Conservation (phyloP, 805 yeast species). For the Vanderwaltozyma yarrowii region DNA sequence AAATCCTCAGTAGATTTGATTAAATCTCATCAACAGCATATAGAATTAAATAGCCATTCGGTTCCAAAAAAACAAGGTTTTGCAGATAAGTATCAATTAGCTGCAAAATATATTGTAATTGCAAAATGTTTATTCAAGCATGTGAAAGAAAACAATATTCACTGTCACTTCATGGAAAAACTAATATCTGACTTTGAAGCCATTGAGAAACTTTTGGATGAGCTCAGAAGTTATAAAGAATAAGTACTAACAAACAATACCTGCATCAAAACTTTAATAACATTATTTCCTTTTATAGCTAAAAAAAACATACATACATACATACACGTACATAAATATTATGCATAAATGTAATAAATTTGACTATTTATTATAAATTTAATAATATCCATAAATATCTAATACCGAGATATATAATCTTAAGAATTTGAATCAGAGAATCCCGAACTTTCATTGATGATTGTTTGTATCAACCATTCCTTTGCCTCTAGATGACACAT, state of each 20-base stretch:
- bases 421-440: no score
- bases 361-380: no score
- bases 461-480: conserved; percentile 28
- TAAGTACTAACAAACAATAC: no score
- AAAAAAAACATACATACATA: no score
- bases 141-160: conserved; percentile 17
- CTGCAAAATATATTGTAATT: conserved; percentile 20
- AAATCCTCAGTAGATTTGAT: conserved; percentile 10
- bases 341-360: no score
- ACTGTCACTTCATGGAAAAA: conserved; percentile 21
- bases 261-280: no score
- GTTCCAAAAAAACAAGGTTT: conserved; percentile 16
- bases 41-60: no score
- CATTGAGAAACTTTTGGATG: conserved; percentile 14
- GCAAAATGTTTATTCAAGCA: conserved; percentile 20
- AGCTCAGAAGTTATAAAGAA: neutral
- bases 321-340: no score
- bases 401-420: no score
- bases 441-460: conserved; percentile 16
- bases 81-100: conserved; percentile 22
- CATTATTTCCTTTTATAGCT: no score
- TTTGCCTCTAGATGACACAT: conserved; percentile 17
- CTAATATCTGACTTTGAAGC: conserved; percentile 17
- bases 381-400: no score
- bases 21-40: conserved; percentile 2